Evolutionary conservation across 345 rosid species (phyloP), one percentile per base, ranked within the genome.

Genomic region (Hypericum perforatum): DNA sequence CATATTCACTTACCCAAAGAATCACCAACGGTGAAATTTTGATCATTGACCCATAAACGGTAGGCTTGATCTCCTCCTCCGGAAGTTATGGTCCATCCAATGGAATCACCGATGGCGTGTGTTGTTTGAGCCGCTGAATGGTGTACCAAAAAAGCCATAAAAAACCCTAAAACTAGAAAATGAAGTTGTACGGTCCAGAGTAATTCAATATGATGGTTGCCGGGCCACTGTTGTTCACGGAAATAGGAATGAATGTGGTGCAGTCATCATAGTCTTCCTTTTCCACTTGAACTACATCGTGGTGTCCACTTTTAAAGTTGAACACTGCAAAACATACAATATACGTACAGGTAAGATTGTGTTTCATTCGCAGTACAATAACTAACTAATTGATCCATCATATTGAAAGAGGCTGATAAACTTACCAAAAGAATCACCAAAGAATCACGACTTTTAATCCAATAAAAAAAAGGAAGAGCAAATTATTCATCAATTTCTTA

Each of bases 351-450:
- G 43, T 11, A 36, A 5, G 22, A 10, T 16, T 11, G 9, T 0
- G 44, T 15, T 16, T 7, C 3, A 53, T 39, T 53, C n/a, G 7
- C 41, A 16, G n/a, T 42, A 1, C 5, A 16, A 41, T 13, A 54
- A 40, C 1, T 5, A 39, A 49, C 49, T 9, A 7, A 48, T 44
- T 29, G 49, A 36, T 12, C n/a, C n/a, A n/a, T 16, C 7, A 13
- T 9, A n/a, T 41, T 1, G 5, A 15, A 12, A 5, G 16, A 1
- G 7, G 3, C 10, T 37, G 39, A 38, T 12, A 5, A 16, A 8
- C 73, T 60, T 57, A 75, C 80, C 16, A 10, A 76, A 63, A 11
- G 37, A 62, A 59, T 76, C 81, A 29, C 81, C 78, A 46, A 73
- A n/a, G n/a, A n/a, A n/a, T n/a, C n/a, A n/a, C n/a, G n/a, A n/a